Evolutionary conservation across 2,329 filamentous ascomycete species (phyloP), one percentile per base, ranked within the genome.

Genomic region (Fusarium succisae): DNA sequence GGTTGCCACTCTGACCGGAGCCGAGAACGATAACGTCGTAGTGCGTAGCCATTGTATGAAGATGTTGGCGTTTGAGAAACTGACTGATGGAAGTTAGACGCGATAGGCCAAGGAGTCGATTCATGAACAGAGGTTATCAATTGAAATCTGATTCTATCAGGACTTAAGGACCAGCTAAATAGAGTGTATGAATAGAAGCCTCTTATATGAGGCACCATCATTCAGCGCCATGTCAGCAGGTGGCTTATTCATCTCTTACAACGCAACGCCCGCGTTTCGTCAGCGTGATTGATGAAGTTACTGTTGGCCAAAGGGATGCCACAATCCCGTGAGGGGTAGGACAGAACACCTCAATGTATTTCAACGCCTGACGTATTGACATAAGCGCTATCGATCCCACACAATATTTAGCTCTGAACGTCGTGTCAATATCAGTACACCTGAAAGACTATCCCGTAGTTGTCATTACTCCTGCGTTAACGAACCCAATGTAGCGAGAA

Each of bases 1-100:
- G 87, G 6, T 85, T 87, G 39, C 86, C 87, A 47, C 82, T 81
- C 79, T 89, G 87, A 48, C 87, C 87, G 24, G 87, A 89, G 62
- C 87, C 87, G 71, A 89, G 82, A 70, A 89, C 81, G 12, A 89
- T 69, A 53, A 77, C 76, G 39, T 79, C 74, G 60, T 80, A 81
- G 43, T 77, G 70, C 14, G 60, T 53, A 14, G 63, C 20, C 75
- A 79, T 79, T 43, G 60, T 73, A 28, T 57, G 32, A 43, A 67
- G 35, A 28, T 32, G 24, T 17, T 62, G 67, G n/a, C 50, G 30
- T 39, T 28, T n/a, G 32, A 56, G 20, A 35, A 55, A 38, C 14
- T 47, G 55, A 15, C 50, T 54, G 37, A 63, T 48, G 48, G 5
- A 47, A 43, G 28, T 47, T 32, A 47, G 28, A 24, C 47, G 37